Percentiles rank a stretch among this genome's conserved stretches.
These are phyloP conservation scores for Quercus ilex DNA, from an alignment of 306 rosid species.

Conservation along the genomic window DNA sequence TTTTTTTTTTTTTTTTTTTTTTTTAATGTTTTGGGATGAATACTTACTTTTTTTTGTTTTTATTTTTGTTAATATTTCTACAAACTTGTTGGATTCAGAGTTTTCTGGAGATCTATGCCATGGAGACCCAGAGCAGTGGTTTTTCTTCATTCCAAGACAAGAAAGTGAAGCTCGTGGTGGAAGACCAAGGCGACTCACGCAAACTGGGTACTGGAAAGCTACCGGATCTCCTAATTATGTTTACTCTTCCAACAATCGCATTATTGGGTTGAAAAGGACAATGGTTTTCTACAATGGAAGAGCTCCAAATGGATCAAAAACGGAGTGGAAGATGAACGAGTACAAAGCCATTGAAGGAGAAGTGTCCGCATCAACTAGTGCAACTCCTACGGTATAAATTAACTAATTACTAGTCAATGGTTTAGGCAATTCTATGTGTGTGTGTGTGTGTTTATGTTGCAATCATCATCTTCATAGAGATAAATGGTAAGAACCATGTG, in stretches of 20 bases:
- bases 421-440: background rate
- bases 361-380: conserved; percentile 19
- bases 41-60: background rate
- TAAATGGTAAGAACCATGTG: background rate
- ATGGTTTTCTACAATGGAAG: conserved; percentile 88
- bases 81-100: conserved; percentile 28
- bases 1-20: background rate
- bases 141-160: conserved; percentile 78
- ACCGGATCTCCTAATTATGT: conserved; percentile 81
- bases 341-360: conserved; percentile 49
- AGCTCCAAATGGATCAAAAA: conserved; percentile 69
- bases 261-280: conserved; percentile 70
- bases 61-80: background rate
- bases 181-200: conserved; percentile 72
- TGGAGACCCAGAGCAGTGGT: conserved; percentile 77
- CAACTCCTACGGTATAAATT: conserved; percentile 21
- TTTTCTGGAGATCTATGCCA: conserved; percentile 58
- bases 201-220: conserved; percentile 81
- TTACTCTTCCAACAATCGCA: conserved; percentile 50
- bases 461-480: background rate
- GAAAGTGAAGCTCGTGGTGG: conserved; percentile 90
- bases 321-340: conserved; percentile 97
- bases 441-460: background rate
- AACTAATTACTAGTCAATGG: background rate
- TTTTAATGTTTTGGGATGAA: background rate